phyloP scores from a whole-genome alignment of 2,329 filamentous ascomycete species.

The Ophiostoma tasmaniense region DNA sequence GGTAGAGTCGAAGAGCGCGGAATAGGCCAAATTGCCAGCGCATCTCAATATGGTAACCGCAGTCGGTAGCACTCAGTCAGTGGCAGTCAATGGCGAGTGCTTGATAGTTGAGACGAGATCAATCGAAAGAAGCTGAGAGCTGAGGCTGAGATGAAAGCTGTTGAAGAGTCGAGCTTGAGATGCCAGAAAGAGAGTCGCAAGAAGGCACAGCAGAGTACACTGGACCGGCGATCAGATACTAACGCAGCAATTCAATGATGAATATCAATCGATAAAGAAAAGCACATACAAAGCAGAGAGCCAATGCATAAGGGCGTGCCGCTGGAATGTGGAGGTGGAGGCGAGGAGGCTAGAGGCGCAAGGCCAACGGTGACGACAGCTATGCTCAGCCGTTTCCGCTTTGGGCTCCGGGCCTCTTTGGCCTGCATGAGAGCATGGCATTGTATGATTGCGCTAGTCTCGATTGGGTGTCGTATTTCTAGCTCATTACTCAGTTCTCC shows the following conservation, averaged over 20 bases:
- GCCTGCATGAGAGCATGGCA: not conserved
- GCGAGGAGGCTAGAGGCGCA: not conserved
- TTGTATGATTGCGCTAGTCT: not conserved
- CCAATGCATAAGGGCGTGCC: not conserved
- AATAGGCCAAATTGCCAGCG: not conserved
- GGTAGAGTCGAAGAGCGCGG: not conserved
- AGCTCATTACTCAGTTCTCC: too few relatives aligned
- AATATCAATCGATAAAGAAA: too few relatives aligned
- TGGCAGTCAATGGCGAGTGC: not conserved
- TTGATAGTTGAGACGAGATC: too few relatives aligned
- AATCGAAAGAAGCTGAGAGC: too few relatives aligned
- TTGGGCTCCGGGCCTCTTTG: not conserved
- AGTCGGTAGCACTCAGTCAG: not conserved
- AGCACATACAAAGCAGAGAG: too few relatives aligned
- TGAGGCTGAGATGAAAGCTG: too few relatives aligned
- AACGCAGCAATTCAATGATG: not conserved
- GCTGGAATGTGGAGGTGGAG: slow-evolving; percentile 7
- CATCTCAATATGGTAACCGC: not conserved
- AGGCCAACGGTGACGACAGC: slow-evolving; percentile 12
- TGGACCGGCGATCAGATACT: too few relatives aligned
- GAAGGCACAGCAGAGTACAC: too few relatives aligned
- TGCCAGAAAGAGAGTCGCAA: too few relatives aligned
- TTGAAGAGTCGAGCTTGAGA: not conserved
- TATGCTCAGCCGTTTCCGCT: slow-evolving; percentile 11
- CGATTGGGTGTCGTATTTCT: not conserved